Percentiles rank a stretch among this genome's conserved stretches.
Evolutionary conservation across 2,329 filamentous ascomycete genomes (phyloP).

Genomic region (Pseudocercospora cruenta): DNA sequence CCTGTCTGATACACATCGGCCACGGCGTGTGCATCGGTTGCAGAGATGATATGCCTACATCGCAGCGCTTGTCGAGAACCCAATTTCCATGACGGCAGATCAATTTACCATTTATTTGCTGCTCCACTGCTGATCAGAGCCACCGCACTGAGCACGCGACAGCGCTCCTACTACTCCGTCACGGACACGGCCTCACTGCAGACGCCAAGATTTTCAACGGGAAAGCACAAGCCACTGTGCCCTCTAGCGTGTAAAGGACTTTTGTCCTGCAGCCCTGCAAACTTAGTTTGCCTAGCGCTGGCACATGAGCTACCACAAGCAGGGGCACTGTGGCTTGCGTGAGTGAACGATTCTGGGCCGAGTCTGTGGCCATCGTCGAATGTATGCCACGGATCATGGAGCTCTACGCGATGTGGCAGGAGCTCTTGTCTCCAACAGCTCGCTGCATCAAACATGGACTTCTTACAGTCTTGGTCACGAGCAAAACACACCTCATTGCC

Average conservation of each 20-base stretch:
- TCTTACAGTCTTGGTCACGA: background rate
- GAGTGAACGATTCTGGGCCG: background rate
- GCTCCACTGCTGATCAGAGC: too few relatives aligned
- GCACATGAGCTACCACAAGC: too few relatives aligned
- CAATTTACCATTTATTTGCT: too few relatives aligned
- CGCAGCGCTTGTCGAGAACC: background rate
- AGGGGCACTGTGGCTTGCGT: too few relatives aligned
- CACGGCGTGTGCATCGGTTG: background rate
- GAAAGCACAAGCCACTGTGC: background rate
- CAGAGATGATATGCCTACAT: background rate
- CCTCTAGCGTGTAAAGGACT: background rate
- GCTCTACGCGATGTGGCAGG: too few relatives aligned
- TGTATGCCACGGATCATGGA: too few relatives aligned
- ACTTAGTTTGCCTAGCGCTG: background rate
- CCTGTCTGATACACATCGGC: background rate
- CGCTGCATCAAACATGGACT: too few relatives aligned
- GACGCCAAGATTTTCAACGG: background rate
- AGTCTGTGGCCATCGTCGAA: too few relatives aligned
- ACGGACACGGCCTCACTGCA: background rate
- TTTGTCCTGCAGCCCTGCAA: background rate
- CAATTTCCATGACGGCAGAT: background rate
- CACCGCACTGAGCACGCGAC: too few relatives aligned
- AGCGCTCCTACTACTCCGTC: background rate
- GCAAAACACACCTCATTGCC: background rate
- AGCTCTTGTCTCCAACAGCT: too few relatives aligned